Evolutionary conservation across 1,284 basidiomycete genomes (phyloP), one percentile per base, ranked within the genome.

Genomic region (Amylostereum areolatum): DNA sequence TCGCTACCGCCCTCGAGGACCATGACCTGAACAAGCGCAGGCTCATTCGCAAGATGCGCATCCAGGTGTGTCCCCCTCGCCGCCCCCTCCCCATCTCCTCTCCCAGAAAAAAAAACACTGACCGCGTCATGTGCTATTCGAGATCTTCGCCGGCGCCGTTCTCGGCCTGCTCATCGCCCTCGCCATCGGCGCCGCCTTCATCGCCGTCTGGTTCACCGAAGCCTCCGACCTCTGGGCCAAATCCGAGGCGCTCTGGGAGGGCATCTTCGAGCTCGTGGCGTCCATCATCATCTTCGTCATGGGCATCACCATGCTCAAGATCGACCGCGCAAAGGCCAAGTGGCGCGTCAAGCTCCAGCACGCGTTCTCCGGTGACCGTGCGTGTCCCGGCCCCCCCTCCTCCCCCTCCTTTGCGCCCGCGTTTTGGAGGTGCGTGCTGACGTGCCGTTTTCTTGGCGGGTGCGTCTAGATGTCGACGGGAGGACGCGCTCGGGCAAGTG

Each of bases 311-410:
- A 80, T 81, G 69, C 73, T 81, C 49, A 73, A 75, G 58, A 72
- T 82, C 59, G 74, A 80, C 59, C 73, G 76, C 56, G 87, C 92
- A 9, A 89, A 92, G 63, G 78, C 85, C 25, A 92, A 91, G 66
- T 97, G 93, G 94, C 81, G 90, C 54, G 69, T 91, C 61, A 96
- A 95, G 73, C 81, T 97, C 44, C 75, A 82, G 51, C 74, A 74
- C 32, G 87, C 92, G 0, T 95, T 96, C 66, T 77, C 83, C 35
- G 74, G 74, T 24, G 68, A 80, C 53, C 55, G 77, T 80, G 58
- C 27, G 71, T 59, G n/a, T n/a, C n/a, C n/a, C n/a, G n/a, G 30
- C 43, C 41, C 34, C 25, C 25, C 9, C 30, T 37, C 30, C 18
- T 45, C 37, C 42, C 36, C 25, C 31, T 24, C 25, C 8, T 29